phyloP scores from a whole-genome alignment of 192 early-diverging fungal genomes.

The Funneliformis geosporum region DNA sequence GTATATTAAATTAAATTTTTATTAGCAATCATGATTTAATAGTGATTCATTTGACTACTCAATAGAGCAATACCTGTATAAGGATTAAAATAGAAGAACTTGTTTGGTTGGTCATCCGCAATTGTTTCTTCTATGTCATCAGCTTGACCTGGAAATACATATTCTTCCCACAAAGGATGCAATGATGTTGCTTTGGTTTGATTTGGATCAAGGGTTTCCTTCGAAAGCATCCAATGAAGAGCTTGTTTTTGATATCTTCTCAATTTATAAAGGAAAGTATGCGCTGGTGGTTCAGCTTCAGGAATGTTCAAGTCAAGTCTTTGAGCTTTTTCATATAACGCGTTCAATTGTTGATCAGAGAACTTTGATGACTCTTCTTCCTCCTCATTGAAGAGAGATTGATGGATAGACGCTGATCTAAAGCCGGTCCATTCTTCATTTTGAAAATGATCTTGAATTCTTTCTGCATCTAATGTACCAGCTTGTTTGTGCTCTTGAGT shows the following conservation, averaged over 20 bases:
- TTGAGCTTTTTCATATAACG: conserved; percentile 59
- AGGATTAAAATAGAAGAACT: background rate
- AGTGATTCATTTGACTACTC: background rate
- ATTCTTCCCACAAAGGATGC: conserved; percentile 60
- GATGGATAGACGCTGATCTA: conserved; percentile 31
- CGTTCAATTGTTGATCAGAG: conserved; percentile 51
- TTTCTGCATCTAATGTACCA: conserved; percentile 35
- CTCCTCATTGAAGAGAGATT: conserved; percentile 33
- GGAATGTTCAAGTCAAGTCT: conserved; percentile 47
- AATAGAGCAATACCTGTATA: background rate
- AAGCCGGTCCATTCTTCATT: conserved; percentile 34
- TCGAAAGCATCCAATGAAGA: conserved; percentile 55
- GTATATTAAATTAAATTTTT: conserved; percentile 51
- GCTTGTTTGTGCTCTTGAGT: conserved; percentile 37
- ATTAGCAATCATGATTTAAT: background rate
- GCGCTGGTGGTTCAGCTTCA: conserved; percentile 47
- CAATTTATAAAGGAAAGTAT: conserved; percentile 43
- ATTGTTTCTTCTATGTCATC: conserved; percentile 31
- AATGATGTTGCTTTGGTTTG: conserved; percentile 39
- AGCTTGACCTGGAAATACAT: conserved; percentile 41
- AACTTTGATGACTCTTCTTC: conserved; percentile 51
- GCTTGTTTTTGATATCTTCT: conserved; percentile 55
- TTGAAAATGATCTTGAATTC: conserved; percentile 35
- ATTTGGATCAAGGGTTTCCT: conserved; percentile 35
- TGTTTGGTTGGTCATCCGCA: background rate